Conservation (phyloP, 306 rosid genomes). For the Comarum palustre region DNA sequence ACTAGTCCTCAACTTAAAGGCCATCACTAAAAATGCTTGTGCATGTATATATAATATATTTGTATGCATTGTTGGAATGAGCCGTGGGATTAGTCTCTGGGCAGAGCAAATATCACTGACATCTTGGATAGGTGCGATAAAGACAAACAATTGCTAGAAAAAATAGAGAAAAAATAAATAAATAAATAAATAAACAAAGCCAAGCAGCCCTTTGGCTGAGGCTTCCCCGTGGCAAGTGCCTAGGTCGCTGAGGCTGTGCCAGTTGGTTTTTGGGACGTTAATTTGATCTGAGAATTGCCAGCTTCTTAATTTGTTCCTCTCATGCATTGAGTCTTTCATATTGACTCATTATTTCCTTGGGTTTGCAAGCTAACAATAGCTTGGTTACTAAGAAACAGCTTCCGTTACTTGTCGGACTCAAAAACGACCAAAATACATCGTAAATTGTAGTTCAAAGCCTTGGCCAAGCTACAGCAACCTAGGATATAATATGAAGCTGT, state of each 20-base stretch:
- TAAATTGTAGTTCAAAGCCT: neutral
- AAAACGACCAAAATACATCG: neutral
- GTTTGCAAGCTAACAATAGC: neutral
- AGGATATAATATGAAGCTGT: neutral
- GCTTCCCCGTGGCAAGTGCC: constrained; percentile 13
- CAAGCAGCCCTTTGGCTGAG: neutral
- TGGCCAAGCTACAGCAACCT: neutral
- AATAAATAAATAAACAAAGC: too few species aligned
- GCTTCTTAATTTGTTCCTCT: neutral
- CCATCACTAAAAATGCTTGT: too few species aligned
- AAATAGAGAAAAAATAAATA: too few species aligned
- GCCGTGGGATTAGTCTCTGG: too few species aligned
- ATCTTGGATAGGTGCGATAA: too few species aligned
- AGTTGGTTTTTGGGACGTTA: neutral
- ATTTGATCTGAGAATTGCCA: neutral
- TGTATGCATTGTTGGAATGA: too few species aligned
- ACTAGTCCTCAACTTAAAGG: too few species aligned
- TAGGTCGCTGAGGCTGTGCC: constrained; percentile 1
- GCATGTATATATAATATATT: too few species aligned
- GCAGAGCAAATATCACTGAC: too few species aligned
- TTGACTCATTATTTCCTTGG: neutral
- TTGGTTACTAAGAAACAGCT: constrained; percentile 3
- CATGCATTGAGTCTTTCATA: neutral
- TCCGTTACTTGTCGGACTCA: constrained; percentile 5
- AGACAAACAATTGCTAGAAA: too few species aligned